A percentile compares a stretch with the other conserved stretches of the same genome.
Evolutionary conservation across 371 early-diverging fungal species (phyloP).

Genomic region (Mortierella sp.): DNA sequence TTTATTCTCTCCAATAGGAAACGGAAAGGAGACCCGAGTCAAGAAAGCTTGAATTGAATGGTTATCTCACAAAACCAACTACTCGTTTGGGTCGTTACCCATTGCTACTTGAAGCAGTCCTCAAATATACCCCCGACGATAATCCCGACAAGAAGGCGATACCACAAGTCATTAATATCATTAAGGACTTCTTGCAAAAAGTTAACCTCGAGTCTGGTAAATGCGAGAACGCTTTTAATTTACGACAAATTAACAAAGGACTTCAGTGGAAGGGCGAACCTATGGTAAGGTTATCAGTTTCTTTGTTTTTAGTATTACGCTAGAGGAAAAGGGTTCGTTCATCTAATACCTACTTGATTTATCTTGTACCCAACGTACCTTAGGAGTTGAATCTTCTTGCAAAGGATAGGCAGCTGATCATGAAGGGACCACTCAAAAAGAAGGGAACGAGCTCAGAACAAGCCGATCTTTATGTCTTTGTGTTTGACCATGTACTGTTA

Average conservation of each 20-base stretch:
- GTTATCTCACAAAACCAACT: constrained; percentile 89
- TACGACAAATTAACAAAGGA: constrained; percentile 69
- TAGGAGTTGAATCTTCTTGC: constrained; percentile 82
- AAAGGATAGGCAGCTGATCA: constrained; percentile 76
- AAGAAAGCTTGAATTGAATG: constrained; percentile 84
- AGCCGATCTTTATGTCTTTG: constrained; percentile 78
- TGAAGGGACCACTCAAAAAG: constrained; percentile 85
- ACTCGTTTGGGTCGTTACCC: constrained; percentile 93
- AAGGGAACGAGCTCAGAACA: constrained; percentile 78
- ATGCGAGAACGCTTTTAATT: constrained; percentile 82
- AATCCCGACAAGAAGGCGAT: constrained; percentile 82
- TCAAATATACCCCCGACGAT: constrained; percentile 86
- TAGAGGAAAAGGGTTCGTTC: neutral
- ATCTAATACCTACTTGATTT: neutral
- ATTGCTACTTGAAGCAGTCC: constrained; percentile 84
- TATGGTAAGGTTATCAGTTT: constrained; percentile 47
- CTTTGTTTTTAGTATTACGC: too few species aligned
- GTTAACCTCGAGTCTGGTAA: constrained; percentile 91
- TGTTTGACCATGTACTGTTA: constrained; percentile 90
- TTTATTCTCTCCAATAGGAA: constrained; percentile 57
- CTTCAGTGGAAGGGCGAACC: constrained; percentile 66
- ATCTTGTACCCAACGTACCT: neutral
- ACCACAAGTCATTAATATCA: constrained; percentile 70
- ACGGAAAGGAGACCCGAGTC: constrained; percentile 82
- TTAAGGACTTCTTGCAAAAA: constrained; percentile 75